Conservation (phyloP, 352 stramenopile genomes). For the Globisporangium paroecandrum region DNA sequence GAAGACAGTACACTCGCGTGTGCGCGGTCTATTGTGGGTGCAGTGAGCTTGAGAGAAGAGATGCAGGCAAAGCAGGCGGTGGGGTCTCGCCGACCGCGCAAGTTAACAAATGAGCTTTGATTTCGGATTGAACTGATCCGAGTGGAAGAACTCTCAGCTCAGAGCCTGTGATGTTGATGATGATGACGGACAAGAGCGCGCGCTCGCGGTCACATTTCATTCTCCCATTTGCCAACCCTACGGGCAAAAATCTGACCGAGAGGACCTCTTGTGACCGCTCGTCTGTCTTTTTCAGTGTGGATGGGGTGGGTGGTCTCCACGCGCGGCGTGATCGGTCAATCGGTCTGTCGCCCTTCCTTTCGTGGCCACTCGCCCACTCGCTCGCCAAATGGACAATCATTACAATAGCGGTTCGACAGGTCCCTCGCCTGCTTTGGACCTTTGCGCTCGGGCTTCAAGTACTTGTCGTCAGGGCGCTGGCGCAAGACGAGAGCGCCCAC, state of each 20-base stretch:
- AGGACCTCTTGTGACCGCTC: neutral
- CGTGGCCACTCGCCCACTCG: neutral
- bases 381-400: neutral
- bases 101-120: neutral
- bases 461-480: too few species aligned
- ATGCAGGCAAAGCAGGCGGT: neutral
- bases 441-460: too few species aligned
- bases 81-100: neutral
- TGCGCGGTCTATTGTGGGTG: neutral
- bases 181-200: neutral
- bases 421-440: too few species aligned
- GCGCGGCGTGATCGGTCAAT: neutral
- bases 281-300: neutral
- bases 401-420: too few species aligned
- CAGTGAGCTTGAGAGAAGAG: neutral
- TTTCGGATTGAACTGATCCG: too few species aligned
- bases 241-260: neutral
- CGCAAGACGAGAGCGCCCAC: too few species aligned
- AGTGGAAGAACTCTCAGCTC: too few species aligned
- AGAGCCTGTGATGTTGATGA: neutral
- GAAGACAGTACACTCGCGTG: neutral
- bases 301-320: neutral
- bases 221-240: neutral
- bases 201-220: neutral
- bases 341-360: neutral